Evolutionary conservation across 345 rosid species (phyloP), one percentile per base, ranked within the genome.

Genomic region (Salix suchowensis): DNA sequence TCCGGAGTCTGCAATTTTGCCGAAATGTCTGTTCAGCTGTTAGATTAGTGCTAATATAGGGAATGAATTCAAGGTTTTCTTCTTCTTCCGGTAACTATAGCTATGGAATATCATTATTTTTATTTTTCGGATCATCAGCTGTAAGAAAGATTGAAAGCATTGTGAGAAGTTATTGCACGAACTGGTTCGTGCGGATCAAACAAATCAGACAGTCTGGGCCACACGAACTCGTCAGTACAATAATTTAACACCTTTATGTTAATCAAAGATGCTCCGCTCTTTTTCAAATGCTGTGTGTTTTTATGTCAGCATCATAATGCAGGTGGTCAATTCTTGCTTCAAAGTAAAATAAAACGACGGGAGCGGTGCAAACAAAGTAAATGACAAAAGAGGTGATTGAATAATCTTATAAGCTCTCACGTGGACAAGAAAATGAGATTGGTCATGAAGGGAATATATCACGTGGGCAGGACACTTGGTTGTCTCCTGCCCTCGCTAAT

Each of bases 11-110:
- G 78, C 77, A 48, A 50, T 73, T 73, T 65, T 72, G 78, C 71
- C 37, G 61, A 48, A 66, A 24, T 60, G 58, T 26, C 70, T 68
- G 46, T 58, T 68, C 34, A 28, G 70, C 70, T 81, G 58, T 80
- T 72, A 74, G 87, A 68, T 76, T 82, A 74, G 74, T 74, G 62
- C 62, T 58, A 23, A 58, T n/a, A n/a, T 9, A 23, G 62, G 14
- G n/a, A n/a, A 58, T 58, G 62, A 58, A 58, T 8, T 58, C 9
- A 0, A n/a, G 26, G 26, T 7, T 54, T 2, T 55, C 2, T 50
- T 16, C 4, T 48, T 48, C 19, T 50, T 50, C 19, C 23, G 3
- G 23, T n/a, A 8, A n/a, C 61, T n/a, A 21, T 1, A n/a, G 62
- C 13, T 0, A 55, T 3, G 26, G 62, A n/a, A 26, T n/a, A 1